Percentiles rank a stretch among this genome's conserved stretches.
Conservation (phyloP, 208 protist species). For the Sergeia podlipaevii region DNA sequence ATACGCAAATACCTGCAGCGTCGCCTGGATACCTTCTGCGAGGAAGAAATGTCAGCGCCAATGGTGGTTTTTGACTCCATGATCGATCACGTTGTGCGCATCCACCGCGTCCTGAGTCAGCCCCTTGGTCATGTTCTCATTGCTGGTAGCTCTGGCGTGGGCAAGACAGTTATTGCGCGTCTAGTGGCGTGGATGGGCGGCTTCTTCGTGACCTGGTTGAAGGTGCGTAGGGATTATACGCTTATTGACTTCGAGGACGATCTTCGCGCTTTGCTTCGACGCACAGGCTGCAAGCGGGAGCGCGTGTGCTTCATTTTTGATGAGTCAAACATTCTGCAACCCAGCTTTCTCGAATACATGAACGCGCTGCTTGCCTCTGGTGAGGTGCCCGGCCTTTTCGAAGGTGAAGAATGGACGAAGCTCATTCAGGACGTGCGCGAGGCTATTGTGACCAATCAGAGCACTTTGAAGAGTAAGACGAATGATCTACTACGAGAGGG, state of each 20-base stretch:
- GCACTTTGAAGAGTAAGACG: slow-evolving; percentile 7
- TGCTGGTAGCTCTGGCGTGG: slow-evolving; percentile 96
- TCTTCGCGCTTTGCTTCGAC: slow-evolving; percentile 94
- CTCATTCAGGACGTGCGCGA: slow-evolving; percentile 91
- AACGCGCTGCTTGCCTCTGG: slow-evolving; percentile 99
- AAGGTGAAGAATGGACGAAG: slow-evolving; percentile 96
- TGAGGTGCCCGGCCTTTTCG: slow-evolving; percentile 98
- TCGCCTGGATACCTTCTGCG: slow-evolving; percentile 92
- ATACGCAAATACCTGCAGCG: slow-evolving; percentile 92
- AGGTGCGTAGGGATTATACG: slow-evolving; percentile 96
- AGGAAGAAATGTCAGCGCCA: slow-evolving; percentile 97
- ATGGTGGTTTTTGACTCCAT: slow-evolving; percentile 98
- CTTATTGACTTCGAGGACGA: slow-evolving; percentile 98
- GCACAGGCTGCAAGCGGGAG: slow-evolving; percentile 95
- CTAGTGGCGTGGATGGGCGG: slow-evolving; percentile 99
- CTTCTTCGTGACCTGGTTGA: slow-evolving; percentile 96
- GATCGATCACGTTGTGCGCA: slow-evolving; percentile 98
- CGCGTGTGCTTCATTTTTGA: slow-evolving; percentile 99
- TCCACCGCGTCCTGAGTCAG: slow-evolving; percentile 98
- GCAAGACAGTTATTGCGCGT: slow-evolving; percentile 97
- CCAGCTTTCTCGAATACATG: slow-evolving; percentile 99
- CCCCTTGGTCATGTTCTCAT: slow-evolving; percentile 97
- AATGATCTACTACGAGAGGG: not conserved
- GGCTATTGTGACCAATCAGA: slow-evolving; percentile 22
- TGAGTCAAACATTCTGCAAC: slow-evolving; percentile 98